Evolutionary conservation across 2,329 filamentous ascomycete species (phyloP).

Genomic region (Calonectria montana): DNA sequence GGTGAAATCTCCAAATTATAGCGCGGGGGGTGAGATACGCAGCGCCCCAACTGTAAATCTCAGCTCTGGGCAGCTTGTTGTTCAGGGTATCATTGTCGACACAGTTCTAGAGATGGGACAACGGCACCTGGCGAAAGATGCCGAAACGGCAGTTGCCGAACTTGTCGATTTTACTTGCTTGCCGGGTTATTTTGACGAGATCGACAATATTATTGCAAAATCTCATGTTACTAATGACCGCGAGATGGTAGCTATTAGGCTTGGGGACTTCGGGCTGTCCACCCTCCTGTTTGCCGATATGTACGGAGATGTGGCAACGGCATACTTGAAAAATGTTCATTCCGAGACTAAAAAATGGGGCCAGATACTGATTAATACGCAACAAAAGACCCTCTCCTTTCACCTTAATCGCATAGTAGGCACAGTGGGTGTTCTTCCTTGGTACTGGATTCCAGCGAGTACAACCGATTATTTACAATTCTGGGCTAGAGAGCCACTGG

Average conservation of each 20-base stretch:
- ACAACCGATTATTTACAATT: slow-evolving; percentile 26
- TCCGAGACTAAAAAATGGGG: slow-evolving; percentile 21
- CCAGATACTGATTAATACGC: slow-evolving; percentile 21
- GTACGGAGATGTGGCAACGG: slow-evolving; percentile 7
- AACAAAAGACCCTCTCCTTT: slow-evolving; percentile 19
- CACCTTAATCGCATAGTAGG: slow-evolving; percentile 36
- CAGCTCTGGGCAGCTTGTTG: slow-evolving; percentile 18
- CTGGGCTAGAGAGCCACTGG: slow-evolving; percentile 33
- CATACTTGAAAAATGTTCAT: slow-evolving; percentile 17
- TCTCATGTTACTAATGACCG: not conserved
- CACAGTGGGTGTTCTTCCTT: slow-evolving; percentile 36
- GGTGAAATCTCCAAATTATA: slow-evolving; percentile 34
- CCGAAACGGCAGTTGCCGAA: not conserved
- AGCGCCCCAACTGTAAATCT: slow-evolving; percentile 12
- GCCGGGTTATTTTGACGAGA: slow-evolving; percentile 41
- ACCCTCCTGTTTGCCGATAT: slow-evolving; percentile 4
- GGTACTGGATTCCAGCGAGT: slow-evolving; percentile 38
- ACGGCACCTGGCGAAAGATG: slow-evolving; percentile 17
- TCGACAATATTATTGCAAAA: slow-evolving; percentile 32
- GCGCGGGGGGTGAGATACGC: slow-evolving; percentile 34
- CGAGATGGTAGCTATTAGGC: slow-evolving; percentile 20
- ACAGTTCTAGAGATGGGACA: slow-evolving; percentile 35
- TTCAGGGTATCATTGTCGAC: slow-evolving; percentile 38
- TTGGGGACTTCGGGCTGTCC: slow-evolving; percentile 37
- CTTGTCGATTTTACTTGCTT: slow-evolving; percentile 38